Evolutionary conservation across 352 stramenopile genomes (phyloP).

Genomic region (Blastocystis hominis): DNA sequence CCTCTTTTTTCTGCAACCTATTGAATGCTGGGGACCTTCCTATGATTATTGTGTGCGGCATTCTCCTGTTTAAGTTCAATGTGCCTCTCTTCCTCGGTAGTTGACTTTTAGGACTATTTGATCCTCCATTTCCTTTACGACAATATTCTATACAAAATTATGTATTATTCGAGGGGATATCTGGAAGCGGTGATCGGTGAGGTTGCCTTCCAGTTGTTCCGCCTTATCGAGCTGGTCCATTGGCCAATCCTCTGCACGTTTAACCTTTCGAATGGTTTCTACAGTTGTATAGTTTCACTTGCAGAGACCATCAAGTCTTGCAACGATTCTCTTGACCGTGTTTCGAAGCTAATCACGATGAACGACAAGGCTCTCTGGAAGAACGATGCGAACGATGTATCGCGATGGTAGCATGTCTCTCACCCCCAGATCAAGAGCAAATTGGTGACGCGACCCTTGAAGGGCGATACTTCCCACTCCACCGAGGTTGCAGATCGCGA

Average conservation of each 20-base stretch:
- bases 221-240: background rate
- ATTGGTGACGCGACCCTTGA: background rate
- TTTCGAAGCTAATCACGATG: background rate
- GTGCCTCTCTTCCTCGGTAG: background rate
- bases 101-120: background rate
- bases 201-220: background rate
- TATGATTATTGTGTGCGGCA: background rate
- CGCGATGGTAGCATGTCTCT: background rate
- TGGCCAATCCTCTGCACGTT: background rate
- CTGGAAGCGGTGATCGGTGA: background rate
- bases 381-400: background rate
- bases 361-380: conserved; percentile 14
- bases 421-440: background rate
- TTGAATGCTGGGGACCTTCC: background rate
- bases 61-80: conserved; percentile 33
- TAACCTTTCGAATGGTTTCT: background rate
- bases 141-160: conserved; percentile 1
- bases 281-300: background rate
- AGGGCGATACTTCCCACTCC: background rate
- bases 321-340: background rate
- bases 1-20: background rate
- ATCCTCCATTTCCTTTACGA: conserved; percentile 26
- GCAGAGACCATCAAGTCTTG: background rate
- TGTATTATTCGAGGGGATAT: conserved; percentile 1
- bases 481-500: background rate